Evolutionary conservation across 2,329 filamentous ascomycete genomes (phyloP).

Genomic region (Coccinonectria pachysandricola): DNA sequence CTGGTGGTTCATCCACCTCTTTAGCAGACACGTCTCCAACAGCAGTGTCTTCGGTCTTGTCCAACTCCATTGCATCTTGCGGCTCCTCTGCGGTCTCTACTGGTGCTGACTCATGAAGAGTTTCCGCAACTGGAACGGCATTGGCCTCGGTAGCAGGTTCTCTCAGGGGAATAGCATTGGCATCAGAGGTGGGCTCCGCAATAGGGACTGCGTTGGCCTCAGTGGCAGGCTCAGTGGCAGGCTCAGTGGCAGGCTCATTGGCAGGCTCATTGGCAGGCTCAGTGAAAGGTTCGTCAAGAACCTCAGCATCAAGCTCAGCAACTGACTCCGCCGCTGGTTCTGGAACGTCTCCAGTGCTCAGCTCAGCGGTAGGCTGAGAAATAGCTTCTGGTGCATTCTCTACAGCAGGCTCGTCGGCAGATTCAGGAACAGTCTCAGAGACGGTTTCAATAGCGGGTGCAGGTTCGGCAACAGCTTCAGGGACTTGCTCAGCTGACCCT

Average conservation of each 20-base stretch:
- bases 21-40: no score
- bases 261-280: slow-evolving; percentile 3
- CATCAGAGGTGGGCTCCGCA: background rate
- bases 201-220: background rate
- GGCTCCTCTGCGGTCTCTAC: background rate
- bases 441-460: slow-evolving; percentile 2
- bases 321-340: background rate
- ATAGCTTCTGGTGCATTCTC: slow-evolving; percentile 1
- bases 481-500: background rate
- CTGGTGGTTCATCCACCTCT: background rate
- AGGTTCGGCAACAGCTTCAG: slow-evolving; percentile 1
- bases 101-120: slow-evolving; percentile 1
- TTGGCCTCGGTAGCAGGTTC: slow-evolving; percentile 1
- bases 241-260: slow-evolving; percentile 7
- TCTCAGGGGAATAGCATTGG: no score
- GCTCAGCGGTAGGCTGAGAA: slow-evolving; percentile 1
- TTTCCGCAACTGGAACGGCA: background rate
- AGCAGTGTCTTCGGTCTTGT: slow-evolving; percentile 1
- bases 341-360: no score
- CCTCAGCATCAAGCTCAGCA: slow-evolving; percentile 2
- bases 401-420: slow-evolving; percentile 2
- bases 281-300: background rate
- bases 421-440: slow-evolving; percentile 1
- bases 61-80: no score
- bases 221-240: slow-evolving; percentile 1